phyloP scores from a whole-genome alignment of 2,329 filamentous ascomycete genomes.

The Claviceps pusilla region DNA sequence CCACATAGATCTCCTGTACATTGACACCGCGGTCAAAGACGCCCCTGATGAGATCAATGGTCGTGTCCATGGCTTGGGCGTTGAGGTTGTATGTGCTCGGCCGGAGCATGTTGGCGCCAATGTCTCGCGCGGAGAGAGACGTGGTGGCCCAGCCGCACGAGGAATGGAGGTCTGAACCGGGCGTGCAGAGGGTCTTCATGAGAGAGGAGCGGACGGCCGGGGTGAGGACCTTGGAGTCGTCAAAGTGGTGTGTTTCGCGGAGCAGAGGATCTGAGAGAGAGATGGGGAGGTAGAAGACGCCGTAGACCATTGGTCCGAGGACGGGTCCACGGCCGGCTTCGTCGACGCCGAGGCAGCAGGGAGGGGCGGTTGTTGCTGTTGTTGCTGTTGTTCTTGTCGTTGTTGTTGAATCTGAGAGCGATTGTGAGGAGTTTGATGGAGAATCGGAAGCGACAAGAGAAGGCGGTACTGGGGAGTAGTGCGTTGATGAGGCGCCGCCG shows the following conservation, averaged over 20 bases:
- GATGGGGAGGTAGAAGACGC: conserved; percentile 60
- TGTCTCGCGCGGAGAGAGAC: conserved; percentile 70
- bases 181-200: conserved; percentile 54
- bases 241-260: conserved; percentile 66
- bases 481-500: conserved; percentile 51
- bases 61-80: conserved; percentile 88
- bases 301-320: conserved; percentile 67
- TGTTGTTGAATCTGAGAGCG: conserved; percentile 15
- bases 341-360: conserved; percentile 73
- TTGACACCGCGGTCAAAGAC: conserved; percentile 69
- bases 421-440: not conserved
- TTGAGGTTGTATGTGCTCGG: conserved; percentile 74
- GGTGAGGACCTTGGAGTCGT: conserved; percentile 88
- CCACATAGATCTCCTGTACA: conserved; percentile 79
- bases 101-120: conserved; percentile 62
- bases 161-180: conserved; percentile 30
- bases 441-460: conserved; percentile 32
- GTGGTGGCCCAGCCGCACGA: conserved; percentile 72
- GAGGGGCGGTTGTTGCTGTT: conserved; percentile 10
- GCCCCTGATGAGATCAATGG: conserved; percentile 62
- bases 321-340: conserved; percentile 90
- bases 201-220: conserved; percentile 61
- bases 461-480: conserved; percentile 55
- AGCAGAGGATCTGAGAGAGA: conserved; percentile 58
- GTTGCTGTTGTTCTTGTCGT: conserved; percentile 10